Conservation (phyloP, 352 stramenopile genomes). For the Globisporangium barbulae region DNA sequence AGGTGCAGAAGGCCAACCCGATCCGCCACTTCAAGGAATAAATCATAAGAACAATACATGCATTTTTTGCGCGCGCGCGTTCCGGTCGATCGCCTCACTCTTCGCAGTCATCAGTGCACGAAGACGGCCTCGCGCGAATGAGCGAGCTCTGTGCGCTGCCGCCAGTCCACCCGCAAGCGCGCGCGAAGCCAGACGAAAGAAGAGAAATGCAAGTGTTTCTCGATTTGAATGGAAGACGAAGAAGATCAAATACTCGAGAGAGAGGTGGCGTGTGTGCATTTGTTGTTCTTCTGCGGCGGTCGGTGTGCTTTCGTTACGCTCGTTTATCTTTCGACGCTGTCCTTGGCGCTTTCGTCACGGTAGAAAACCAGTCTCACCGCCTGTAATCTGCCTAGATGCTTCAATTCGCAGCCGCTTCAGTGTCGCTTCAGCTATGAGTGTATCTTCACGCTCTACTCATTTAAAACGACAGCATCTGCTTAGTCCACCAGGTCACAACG, state of each 20-base stretch:
- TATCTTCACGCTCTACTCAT: conserved; percentile 14
- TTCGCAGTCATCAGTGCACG: conserved; percentile 1
- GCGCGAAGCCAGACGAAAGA: conserved; percentile 1
- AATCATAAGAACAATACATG: conserved; percentile 21
- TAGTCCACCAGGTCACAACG: not conserved
- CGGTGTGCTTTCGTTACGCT: not conserved
- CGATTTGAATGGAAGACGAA: conserved; percentile 3
- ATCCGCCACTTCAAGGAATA: conserved; percentile 84
- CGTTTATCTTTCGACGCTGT: not conserved
- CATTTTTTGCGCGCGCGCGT: conserved; percentile 8
- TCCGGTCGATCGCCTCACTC: not conserved
- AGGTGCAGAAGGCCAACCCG: conserved; percentile 81
- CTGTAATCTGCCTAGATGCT: not conserved
- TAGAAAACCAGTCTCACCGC: not conserved
- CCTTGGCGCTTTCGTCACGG: not conserved
- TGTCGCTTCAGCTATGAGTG: conserved; percentile 10
- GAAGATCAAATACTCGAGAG: not conserved
- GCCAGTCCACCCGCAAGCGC: too few relatives aligned
- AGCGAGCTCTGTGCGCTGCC: too few relatives aligned
- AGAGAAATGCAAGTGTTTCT: conserved; percentile 3
- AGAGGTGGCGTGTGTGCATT: not conserved
- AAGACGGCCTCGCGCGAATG: not conserved
- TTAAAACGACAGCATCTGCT: not conserved
- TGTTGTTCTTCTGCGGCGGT: not conserved
- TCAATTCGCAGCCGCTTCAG: not conserved